Percentiles rank a stretch among this genome's conserved stretches.
Evolutionary conservation across 305 asterid genomes (phyloP).

Genomic region (Fraxinus baroniana): DNA sequence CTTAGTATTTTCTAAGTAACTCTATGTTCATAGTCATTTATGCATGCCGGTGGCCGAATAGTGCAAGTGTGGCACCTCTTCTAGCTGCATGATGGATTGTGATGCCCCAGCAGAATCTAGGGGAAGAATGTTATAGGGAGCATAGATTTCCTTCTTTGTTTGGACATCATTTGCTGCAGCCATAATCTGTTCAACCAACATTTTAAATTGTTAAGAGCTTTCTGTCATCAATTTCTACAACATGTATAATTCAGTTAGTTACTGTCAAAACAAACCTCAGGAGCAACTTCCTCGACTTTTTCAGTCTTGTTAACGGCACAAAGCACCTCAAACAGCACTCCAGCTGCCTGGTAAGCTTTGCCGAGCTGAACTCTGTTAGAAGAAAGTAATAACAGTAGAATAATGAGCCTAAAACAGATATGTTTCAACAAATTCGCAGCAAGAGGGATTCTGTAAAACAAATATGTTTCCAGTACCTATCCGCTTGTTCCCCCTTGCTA

Average conservation of each 20-base stretch:
- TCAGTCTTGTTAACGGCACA: constrained; percentile 84
- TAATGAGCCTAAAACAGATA: constrained; percentile 9
- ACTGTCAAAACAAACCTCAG: constrained; percentile 51
- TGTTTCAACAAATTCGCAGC: constrained; percentile 11
- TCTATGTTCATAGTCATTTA: constrained; percentile 18
- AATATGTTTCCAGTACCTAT: constrained; percentile 49
- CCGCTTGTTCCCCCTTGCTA: constrained; percentile 95
- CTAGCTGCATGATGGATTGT: constrained; percentile 97
- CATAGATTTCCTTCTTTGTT: constrained; percentile 48
- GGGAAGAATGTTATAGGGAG: constrained; percentile 80
- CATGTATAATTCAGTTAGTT: neutral
- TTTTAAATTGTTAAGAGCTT: constrained; percentile 19
- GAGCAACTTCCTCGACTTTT: constrained; percentile 76
- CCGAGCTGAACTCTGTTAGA: constrained; percentile 77
- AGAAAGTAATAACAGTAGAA: constrained; percentile 6
- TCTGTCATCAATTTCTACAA: constrained; percentile 14
- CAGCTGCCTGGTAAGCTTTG: constrained; percentile 83
- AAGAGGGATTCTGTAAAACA: constrained; percentile 10
- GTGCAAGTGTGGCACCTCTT: constrained; percentile 63
- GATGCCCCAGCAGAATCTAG: constrained; percentile 94
- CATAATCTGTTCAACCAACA: constrained; percentile 34
- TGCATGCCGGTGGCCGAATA: constrained; percentile 15
- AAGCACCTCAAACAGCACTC: constrained; percentile 84
- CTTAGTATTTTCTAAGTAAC: constrained; percentile 4
- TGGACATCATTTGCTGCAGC: constrained; percentile 51